Evolutionary conservation across 192 early-diverging fungal genomes (phyloP), one percentile per base, ranked within the genome.

Genomic region (Gamsiella multidivaricata): DNA sequence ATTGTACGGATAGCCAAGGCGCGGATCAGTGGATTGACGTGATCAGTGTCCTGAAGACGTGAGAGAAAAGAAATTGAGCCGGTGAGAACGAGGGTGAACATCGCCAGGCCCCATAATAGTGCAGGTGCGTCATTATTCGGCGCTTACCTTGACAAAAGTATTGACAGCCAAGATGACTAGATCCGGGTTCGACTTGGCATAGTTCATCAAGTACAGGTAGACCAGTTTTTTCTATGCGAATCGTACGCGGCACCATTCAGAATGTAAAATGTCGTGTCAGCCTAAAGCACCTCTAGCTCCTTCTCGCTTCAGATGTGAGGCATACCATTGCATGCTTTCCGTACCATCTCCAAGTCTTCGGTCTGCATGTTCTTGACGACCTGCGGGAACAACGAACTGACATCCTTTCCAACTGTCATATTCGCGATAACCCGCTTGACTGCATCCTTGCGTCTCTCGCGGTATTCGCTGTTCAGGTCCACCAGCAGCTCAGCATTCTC

Each of bases 331-430:
- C 14, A 4, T 18, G 18, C 1, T 42, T 28, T 28, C 42, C 33
- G 33, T 78, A 78, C 74, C 74, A 78, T 78, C 71, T 99, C 97
- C 37, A 99, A 82, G 82, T 98, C 94, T 60, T 98, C 97, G 3
- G 96, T 98, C 80, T 98, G 96, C 97, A 99, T 99, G 85, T 97
- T 97, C 79, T 98, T 98, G 36, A 99, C 88, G 20, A 99, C 96
- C 65, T 99, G 97, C 0, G 96, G 93, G 58, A 99, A 99, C 25
- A 99, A 85, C 2, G 90, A 89, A 61, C 90, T 92, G 62, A 99
- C 97, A 80, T 99, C 97, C 71, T 99, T 99, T 64, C 97, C 97
- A 33, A 99, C 94, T 10, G 97, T 99, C 97, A 99, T 99, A 82
- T 99, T 99, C 45, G 97, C 97, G 79, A 99, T 98, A 47, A 99